These are phyloP conservation scores for Raphidocelis subcapitata DNA, from an alignment of 139 green algal species.

Conservation along the genomic window DNA sequence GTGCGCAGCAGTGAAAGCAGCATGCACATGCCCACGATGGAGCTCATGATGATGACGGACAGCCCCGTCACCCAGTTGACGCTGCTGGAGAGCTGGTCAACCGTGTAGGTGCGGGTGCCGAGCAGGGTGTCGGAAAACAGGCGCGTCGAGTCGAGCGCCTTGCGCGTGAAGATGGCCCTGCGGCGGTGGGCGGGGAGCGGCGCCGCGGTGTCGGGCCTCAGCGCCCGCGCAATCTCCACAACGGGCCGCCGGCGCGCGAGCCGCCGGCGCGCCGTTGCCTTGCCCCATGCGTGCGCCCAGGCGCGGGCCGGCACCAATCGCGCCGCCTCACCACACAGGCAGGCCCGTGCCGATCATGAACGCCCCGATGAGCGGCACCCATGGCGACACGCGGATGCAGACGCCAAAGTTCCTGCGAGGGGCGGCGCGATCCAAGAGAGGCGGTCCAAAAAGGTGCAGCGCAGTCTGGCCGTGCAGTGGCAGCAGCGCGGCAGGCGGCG, in stretches of 20 bases:
- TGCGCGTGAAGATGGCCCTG: conserved; percentile 19
- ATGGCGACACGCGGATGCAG: conserved; percentile 21
- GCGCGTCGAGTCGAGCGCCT: not conserved
- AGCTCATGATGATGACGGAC: conserved; percentile 14
- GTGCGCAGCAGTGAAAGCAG: conserved; percentile 10
- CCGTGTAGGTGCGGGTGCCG: not conserved
- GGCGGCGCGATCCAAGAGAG: too few relatives aligned
- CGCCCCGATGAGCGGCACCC: conserved; percentile 10
- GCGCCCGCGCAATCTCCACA: too few relatives aligned
- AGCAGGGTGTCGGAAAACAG: conserved; percentile 1
- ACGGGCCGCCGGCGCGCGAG: too few relatives aligned
- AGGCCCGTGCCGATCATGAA: conserved; percentile 22
- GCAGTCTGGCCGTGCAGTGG: too few relatives aligned
- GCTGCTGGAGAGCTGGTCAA: not conserved
- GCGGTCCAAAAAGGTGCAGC: too few relatives aligned
- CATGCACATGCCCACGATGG: conserved; percentile 12
- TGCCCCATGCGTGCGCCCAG: too few relatives aligned
- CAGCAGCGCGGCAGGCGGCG: too few relatives aligned
- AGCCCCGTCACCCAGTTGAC: conserved; percentile 12
- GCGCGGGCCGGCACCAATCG: too few relatives aligned
- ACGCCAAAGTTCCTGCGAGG: not conserved
- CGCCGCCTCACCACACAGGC: conserved; percentile 19
- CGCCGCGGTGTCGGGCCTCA: too few relatives aligned
- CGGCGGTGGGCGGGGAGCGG: not conserved
- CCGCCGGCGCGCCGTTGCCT: too few relatives aligned